Evolutionary conservation across 2,329 filamentous ascomycete species (phyloP), one percentile per base, ranked within the genome.

Genomic region (Amphichorda felina): DNA sequence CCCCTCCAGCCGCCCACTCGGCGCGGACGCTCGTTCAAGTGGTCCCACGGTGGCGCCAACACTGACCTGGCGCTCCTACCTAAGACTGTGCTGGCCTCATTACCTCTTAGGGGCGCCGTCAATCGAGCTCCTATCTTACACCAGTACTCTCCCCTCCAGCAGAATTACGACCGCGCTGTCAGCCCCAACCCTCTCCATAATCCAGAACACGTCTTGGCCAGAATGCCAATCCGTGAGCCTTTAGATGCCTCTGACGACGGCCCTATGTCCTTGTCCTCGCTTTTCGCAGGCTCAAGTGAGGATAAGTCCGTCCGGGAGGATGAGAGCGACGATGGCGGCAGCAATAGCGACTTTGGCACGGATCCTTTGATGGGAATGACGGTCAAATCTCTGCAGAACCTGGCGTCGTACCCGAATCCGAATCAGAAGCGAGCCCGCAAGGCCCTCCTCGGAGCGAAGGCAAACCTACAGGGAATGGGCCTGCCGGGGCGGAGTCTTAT

Each of bases 321-420:
- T 21, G 45, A 44, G 24, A 47, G 44, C 25, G 45, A 53, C 25
- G 42, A 43, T 15, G 43, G 45, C 33, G 44, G 47, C 3, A 36
- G 21, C 17, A 49, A 48, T 25, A 48, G 48, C 15, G 56, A 55
- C 8, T 40, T 44, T 21, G 40, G 40, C 6, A 48, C 48, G 36
- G 50, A 55, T 15, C 47, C 55, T 2, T 47, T 63, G 34, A 51
- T 56, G 39, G 61, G 51, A 31, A 55, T 61, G 41, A 54, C 57
- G 10, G 58, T 65, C 45, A 70, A 71, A 44, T 64, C 60, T 21
- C 56, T 73, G 16, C 62, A 64, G 27, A 73, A 66, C 43, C 48
- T 74, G 43, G 70, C 70, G 13, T 73, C 70, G 2, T 74, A 72
- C 43, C 57, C 63, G 4, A 75, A 75, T 42, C 69, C 68, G 7